phyloP scores from a whole-genome alignment of 306 rosid genomes.

The cucumber (Cucumis sativus) region Cucumber_9930_V3 NC_026656.2:340501-341000 shows the following conservation, averaged over 20 bases:
- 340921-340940: neutral
- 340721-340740: neutral
- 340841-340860: neutral
- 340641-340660: neutral
- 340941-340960: neutral
- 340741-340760: neutral
- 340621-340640: neutral
- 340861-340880: neutral
- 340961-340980: neutral
- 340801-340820: neutral
- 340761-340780: neutral
- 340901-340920: neutral
- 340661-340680: neutral
- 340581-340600: neutral
- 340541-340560: neutral
- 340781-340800: neutral
- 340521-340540: neutral
- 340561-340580: neutral
- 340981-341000: neutral
- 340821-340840: neutral
- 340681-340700: neutral
- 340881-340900: neutral
- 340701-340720: neutral
- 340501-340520: neutral
- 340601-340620: neutral